Evolutionary conservation across 768 basidiomycete genomes (phyloP).

Genomic region (Trametes meyenii): DNA sequence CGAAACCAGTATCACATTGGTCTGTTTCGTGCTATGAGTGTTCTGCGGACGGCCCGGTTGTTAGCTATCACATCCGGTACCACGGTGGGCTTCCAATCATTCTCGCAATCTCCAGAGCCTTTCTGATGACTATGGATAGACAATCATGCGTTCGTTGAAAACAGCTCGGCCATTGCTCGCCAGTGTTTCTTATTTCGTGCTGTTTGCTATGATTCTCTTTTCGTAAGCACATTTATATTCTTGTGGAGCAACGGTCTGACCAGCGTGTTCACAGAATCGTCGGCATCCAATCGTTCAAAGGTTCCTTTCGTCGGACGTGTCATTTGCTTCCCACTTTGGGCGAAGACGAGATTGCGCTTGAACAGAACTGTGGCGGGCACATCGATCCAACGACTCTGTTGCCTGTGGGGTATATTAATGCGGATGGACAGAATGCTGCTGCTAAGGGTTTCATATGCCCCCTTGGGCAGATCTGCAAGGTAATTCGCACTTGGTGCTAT

Average conservation of each 20-base stretch:
- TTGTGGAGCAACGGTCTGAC: background rate
- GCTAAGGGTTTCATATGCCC: constrained; percentile 92
- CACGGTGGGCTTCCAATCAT: constrained; percentile 57
- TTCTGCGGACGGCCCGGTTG: constrained; percentile 79
- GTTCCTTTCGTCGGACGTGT: constrained; percentile 73
- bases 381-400: constrained; percentile 62
- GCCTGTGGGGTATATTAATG: constrained; percentile 44
- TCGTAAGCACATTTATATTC: constrained; percentile 53
- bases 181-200: constrained; percentile 86
- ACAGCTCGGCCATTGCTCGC: constrained; percentile 87
- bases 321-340: constrained; percentile 57
- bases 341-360: constrained; percentile 47
- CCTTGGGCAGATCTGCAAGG: constrained; percentile 80
- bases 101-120: too few species aligned
- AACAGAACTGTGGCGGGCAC: constrained; percentile 81
- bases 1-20: constrained; percentile 73
- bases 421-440: constrained; percentile 39
- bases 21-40: constrained; percentile 86
- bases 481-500: too few species aligned
- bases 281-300: constrained; percentile 92
- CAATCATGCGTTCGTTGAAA: constrained; percentile 92
- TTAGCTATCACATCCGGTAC: constrained; percentile 91
- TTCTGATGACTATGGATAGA: constrained; percentile 38
- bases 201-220: constrained; percentile 88
- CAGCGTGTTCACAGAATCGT: constrained; percentile 60